Base-by-base conservation (phyloP, 2,329 filamentous ascomycete species). In the Penicillium hordei region DNA sequence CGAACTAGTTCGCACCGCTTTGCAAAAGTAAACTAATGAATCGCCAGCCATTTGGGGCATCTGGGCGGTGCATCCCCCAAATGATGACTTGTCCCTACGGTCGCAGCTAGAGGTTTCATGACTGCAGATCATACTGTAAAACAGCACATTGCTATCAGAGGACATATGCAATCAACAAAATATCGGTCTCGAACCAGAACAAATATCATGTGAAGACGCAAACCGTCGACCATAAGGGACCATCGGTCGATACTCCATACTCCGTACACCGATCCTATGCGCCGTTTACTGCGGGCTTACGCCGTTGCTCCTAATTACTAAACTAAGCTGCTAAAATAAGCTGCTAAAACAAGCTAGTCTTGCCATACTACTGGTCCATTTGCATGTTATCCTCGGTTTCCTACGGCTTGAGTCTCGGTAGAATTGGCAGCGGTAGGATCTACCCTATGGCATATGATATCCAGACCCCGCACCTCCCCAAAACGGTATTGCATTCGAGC, bases 1-100 rank as follows among this genome's bases (percentile, higher is more conserved):
- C 34, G 54, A 52, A 57, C 55, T 57, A 57, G 49, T 53, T 53
- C 42, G 42, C 40, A 33, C 36, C 8, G 33, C 40, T 34, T 27
- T n/a, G 27, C 19, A 33, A 43, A 43, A 15, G 13, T 52, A 44
- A 23, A 19, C 17, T 17, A 33, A 33, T 33, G 31, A 15, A 33
- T 33, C 13, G 31, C 12, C 12, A 33, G 31, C 31, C 12, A 33
- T 33, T 33, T 33, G 31, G 31, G n/a, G 6, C 40, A 45, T n/a
- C 38, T 39, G 2, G 27, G 19, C 17, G 39, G 31, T 44, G n/a
- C 17, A 13, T 29, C 23, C 19, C 17, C 19, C 12, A 34, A 39
- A 31, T 33, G 3, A 6, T 44, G 48, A 40, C 12, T 52, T 38
- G 29, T 29, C 21, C 3, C 17, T 27, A 45, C 19, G 12, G 45